These are phyloP conservation scores for Paramecium tetraurelia DNA, from an alignment of 73 alveolate species.

Conservation along the genomic window DNA sequence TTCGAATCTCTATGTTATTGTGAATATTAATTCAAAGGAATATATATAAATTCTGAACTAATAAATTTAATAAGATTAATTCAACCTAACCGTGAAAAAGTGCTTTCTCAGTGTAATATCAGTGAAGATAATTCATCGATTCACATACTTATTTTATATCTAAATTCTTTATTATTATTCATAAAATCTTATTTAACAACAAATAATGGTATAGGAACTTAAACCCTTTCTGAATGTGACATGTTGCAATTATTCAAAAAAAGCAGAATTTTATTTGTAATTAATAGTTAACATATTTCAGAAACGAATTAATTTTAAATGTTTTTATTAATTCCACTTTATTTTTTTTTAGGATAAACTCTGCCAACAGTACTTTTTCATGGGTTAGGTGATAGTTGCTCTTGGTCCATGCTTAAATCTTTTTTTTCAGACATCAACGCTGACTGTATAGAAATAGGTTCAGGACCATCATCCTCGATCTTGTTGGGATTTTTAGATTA, in stretches of 20 bases:
- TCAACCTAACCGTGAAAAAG: not conserved
- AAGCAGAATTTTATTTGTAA: not conserved
- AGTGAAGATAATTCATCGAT: not conserved
- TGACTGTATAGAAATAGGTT: slow-evolving; percentile 84
- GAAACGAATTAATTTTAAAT: not conserved
- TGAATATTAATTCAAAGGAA: too few species aligned
- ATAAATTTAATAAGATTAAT: too few species aligned
- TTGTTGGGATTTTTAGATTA: slow-evolving; percentile 72
- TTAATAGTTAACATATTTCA: not conserved
- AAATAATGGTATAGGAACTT: not conserved
- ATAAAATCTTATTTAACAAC: not conserved
- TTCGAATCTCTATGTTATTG: too few species aligned
- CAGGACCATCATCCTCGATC: slow-evolving; percentile 74
- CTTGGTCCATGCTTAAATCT: not conserved
- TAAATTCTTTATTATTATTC: not conserved
- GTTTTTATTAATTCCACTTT: not conserved
- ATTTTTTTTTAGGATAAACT: not conserved
- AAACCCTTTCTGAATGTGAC: not conserved
- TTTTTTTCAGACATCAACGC: slow-evolving; percentile 58
- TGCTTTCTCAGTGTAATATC: not conserved
- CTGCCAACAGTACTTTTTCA: slow-evolving; percentile 4
- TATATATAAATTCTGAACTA: too few species aligned
- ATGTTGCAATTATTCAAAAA: not conserved
- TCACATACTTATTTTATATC: not conserved
- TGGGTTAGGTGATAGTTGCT: slow-evolving; percentile 20